A percentile compares a stretch with the other conserved stretches of the same genome.
These are phyloP conservation scores for Abrus pulchellus DNA, from an alignment of 306 rosid species.

Conservation along the genomic window DNA sequence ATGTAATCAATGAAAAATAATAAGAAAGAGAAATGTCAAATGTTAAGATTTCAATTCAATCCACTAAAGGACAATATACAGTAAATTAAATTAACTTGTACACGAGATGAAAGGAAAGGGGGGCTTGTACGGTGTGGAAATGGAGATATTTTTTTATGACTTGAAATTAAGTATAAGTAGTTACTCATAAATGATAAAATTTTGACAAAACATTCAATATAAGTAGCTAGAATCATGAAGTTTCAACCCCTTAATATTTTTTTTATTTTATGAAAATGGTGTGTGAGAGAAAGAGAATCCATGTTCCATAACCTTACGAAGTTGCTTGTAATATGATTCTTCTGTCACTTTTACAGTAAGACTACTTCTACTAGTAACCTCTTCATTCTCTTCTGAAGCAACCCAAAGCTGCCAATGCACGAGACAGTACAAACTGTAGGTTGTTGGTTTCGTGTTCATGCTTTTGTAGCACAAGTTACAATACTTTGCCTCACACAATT, in stretches of 20 bases:
- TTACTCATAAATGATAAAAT: no score
- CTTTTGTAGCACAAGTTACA: conserved; percentile 25
- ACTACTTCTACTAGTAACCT: conserved; percentile 9
- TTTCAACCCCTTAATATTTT: no score
- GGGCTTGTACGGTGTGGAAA: background rate
- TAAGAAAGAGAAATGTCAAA: background rate
- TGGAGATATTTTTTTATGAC: background rate
- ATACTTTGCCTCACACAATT: conserved; percentile 37
- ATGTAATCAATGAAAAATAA: background rate
- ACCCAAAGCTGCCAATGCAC: conserved; percentile 77
- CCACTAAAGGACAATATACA: background rate
- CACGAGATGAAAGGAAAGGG: background rate
- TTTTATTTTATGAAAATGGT: no score
- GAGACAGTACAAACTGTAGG: conserved; percentile 33
- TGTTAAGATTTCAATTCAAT: background rate
- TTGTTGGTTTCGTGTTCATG: conserved; percentile 48
- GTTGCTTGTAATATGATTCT: conserved; percentile 60
- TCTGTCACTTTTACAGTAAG: conserved; percentile 51
- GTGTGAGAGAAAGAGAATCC: no score
- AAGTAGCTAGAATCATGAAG: no score
- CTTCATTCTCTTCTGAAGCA: conserved; percentile 63
- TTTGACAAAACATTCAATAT: no score
- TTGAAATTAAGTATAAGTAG: no score
- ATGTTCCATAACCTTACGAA: background rate
- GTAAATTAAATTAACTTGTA: background rate